Evolutionary conservation across 257 asterid genomes (phyloP), one percentile per base, ranked within the genome.

Genomic region (Solanum virginianum): DNA sequence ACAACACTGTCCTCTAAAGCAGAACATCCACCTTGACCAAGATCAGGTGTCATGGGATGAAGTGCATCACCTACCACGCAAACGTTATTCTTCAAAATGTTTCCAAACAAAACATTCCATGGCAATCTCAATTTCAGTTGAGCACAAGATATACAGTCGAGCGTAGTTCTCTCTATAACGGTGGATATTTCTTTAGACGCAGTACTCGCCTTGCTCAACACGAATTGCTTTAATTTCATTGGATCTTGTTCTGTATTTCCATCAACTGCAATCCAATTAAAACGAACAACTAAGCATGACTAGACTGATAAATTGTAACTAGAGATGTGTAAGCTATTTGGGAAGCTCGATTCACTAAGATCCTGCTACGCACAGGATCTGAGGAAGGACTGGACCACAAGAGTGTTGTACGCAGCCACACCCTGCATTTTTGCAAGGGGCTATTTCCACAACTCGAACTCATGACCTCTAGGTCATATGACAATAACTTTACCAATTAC

Each of bases 21-120:
- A 8, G 96, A 94, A 62, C 95, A 93, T 13, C 96, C 98, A 71
- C 98, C 98, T 85, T 94, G 98, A 9, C 95, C 97, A 55, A 93
- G 17, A 63, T 94, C 98, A 10, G 97, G 95, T 39, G 97, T 93
- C 98, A 94, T 91, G 15, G 98, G 98, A 88, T 94, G 98, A 85
- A 93, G 88, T 22, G 98, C 98, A 65, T 93, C 96, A 10, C 97
- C 98, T 1, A 84, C 94, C 5, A 93, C 95, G 75, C 95, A 89
- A 24, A 92, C 88, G n/a, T 91, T 92, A 87, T 85, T 86, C 57
- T 84, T 89, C 18, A 83, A 88, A 24, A 94, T 89, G 80, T 90
- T 85, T 69, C 91, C 94, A 4, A 83, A 39, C 84, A 92, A 80
- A 80, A 93, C 70, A 69, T 93, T 90, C 95, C 93, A 91, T 8